Base-by-base conservation (phyloP, 1,284 basidiomycete genomes). In the Phellinidium pouzarii region DNA sequence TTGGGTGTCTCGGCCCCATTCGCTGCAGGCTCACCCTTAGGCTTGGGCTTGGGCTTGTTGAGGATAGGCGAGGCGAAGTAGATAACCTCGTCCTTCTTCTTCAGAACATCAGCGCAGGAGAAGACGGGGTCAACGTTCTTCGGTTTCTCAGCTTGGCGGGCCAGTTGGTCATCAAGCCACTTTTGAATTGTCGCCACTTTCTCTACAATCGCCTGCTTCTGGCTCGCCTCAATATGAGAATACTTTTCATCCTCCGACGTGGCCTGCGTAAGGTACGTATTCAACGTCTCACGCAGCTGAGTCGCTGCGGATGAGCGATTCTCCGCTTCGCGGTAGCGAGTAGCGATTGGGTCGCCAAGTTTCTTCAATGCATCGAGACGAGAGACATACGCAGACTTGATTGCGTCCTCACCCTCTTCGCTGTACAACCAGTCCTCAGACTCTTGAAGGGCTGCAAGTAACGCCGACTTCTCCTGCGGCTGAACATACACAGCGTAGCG, bases 361-460 rank as follows among this genome's bases (percentile, higher is more conserved):
- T 72, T 78, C 69, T 92, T 91, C 65, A 94, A 81, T 3, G 74
- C 73, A 59, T 93, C 87, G 57, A 96, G 80, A 51, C 84, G 82
- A 31, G 74, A 60, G 58, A 92, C 84, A 71, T 96, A 95, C 22
- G 84, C 86, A 1, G 91, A 94, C 73, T 96, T 97, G 65, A 79
- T 81, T 41, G 94, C 89, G 58, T 95, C 92, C 71, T 96, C 94
- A 61, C 93, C 94, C 66, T 96, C 94, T 57, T 95, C 92, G 37
- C 81, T 79, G 81, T 96, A 96, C 43, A 97, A 77, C 94, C 94
- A 97, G 67, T 94, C 90, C 69, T 96, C 93, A 6, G 91, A 84
- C 60, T 84, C 82, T 58, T 77, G 73, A 41, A 94, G 77, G 44
- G 80, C 77, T 25, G 64, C 69, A 41, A 91, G 73, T 44, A 96